Evolutionary conservation across 805 yeast genomes (phyloP).

Genomic region (Yamadazyma phyllophila): DNA sequence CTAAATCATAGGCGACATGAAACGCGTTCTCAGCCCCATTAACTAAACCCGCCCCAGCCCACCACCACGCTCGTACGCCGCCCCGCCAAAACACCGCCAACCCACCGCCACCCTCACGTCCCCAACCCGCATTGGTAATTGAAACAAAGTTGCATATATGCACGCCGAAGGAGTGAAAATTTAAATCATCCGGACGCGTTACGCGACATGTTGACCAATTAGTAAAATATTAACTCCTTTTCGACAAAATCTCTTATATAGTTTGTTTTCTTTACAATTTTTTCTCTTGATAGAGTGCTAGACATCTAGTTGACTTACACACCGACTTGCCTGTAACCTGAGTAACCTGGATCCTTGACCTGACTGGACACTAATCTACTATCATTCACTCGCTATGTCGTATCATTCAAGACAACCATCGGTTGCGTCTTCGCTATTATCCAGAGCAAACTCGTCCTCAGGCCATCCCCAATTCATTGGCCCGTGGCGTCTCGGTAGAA

Average conservation of each 20-base stretch:
- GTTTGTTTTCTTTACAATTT: slow-evolving; percentile 1
- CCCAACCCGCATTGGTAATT: background rate
- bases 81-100: background rate
- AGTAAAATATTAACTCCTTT: slow-evolving; percentile 14
- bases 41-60: too few relatives aligned
- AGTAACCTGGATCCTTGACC: too few relatives aligned
- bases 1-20: background rate
- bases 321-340: background rate
- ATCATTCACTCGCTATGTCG: slow-evolving; percentile 21
- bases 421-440: slow-evolving; percentile 53
- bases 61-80: too few relatives aligned
- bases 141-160: slow-evolving; percentile 1
- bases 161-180: slow-evolving; percentile 11
- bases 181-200: slow-evolving; percentile 12
- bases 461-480: slow-evolving; percentile 58
- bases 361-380: background rate
- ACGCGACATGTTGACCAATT: slow-evolving; percentile 12
- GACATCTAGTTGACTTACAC: background rate
- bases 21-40: too few relatives aligned
- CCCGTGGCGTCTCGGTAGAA: slow-evolving; percentile 79
- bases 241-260: slow-evolving; percentile 14
- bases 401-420: slow-evolving; percentile 60
- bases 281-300: background rate
- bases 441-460: slow-evolving; percentile 41
- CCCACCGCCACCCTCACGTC: background rate